Base-by-base conservation (phyloP, 257 asterid genomes). In the Solanum lycopersicoides region DNA sequence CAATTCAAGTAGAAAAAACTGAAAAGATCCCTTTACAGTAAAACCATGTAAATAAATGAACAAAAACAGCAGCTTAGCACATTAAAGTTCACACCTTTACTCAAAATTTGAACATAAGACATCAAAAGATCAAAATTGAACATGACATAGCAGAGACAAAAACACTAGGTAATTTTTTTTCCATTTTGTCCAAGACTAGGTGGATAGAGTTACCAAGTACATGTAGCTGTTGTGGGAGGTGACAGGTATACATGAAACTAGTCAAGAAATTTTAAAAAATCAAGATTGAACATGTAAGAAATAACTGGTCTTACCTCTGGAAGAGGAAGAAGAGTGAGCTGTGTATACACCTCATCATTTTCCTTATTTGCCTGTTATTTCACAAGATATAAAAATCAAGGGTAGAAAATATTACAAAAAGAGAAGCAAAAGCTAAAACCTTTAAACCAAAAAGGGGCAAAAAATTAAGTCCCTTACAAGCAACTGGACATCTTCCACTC, bases 331-430 rank as follows among this genome's bases (percentile, higher is more conserved):
- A 97, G 93, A 85, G 92, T 93, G 74, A 97, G 94, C 94, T 93
- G 98, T 66, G 98, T 96, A 87, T 93, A 96, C 80, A 97, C 99
- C 94, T 97, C 99, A 90, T 97, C 99, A 90, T 95, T 97, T 91
- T 97, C 99, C 94, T 94, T 95, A 89, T 96, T 97, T 30, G 98
- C 99, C 99, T 97, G 92, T 89, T 65, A 65, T 65, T 86, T 83
- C 74, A 89, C 76, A 32, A 86, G 12, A 89, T n/a, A 89, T 8
- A 32, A 68, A 44, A 5, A 37, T 37, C 39, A 37, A 37, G 39
- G 39, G 39, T 1, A 37, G 39, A 37, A 44, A 60, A 72, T 34
- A 41, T 32, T 7, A 60, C 28, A 25, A 77, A 59, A 76, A 9
- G 71, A 20, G 20, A 0, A 77, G 25, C 45, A 82, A 50, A n/a